Percentiles rank a stretch among this genome's conserved stretches.
These are phyloP conservation scores for Boletus holoroseus DNA, from an alignment of 1,284 basidiomycete species.

Conservation along the genomic window DNA sequence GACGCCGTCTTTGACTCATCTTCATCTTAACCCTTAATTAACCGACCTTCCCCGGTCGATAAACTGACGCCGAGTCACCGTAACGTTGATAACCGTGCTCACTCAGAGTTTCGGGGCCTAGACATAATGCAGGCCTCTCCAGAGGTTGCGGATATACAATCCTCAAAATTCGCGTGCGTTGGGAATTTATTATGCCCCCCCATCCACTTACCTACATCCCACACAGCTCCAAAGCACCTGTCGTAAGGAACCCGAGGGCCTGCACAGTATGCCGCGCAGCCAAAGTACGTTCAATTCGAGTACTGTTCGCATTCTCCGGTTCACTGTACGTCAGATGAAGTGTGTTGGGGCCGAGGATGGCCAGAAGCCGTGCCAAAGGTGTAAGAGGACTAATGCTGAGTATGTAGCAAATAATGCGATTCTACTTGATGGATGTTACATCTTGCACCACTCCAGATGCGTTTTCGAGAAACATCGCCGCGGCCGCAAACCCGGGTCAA, in stretches of 20 bases:
- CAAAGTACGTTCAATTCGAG: constrained; percentile 50
- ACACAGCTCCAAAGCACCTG: constrained; percentile 46
- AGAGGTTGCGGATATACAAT: constrained; percentile 31
- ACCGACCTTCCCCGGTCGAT: constrained; percentile 39
- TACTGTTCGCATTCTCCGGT: constrained; percentile 15
- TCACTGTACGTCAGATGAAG: constrained; percentile 60
- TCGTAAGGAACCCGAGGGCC: constrained; percentile 68
- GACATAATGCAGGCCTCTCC: constrained; percentile 29
- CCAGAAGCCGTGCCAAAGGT: constrained; percentile 67
- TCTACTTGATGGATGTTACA: constrained; percentile 11
- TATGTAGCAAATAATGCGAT: constrained; percentile 34
- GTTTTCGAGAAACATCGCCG: constrained; percentile 81
- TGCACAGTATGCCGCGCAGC: constrained; percentile 78
- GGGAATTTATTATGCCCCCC: constrained; percentile 3
- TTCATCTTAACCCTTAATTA: constrained; percentile 38
- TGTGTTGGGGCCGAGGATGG: constrained; percentile 82
- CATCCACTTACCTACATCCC: constrained; percentile 8
- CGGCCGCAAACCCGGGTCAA: constrained; percentile 82
- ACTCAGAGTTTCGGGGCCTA: constrained; percentile 12
- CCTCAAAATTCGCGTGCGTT: constrained; percentile 30
- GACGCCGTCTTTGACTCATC: constrained; percentile 13
- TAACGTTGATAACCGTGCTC: constrained; percentile 36
- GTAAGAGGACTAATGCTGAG: constrained; percentile 72
- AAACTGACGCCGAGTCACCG: constrained; percentile 39
- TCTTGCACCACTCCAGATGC: constrained; percentile 45